Conservation (phyloP, 2,329 filamentous ascomycete species). For the Phaeophleospora eucalypticola region DNA sequence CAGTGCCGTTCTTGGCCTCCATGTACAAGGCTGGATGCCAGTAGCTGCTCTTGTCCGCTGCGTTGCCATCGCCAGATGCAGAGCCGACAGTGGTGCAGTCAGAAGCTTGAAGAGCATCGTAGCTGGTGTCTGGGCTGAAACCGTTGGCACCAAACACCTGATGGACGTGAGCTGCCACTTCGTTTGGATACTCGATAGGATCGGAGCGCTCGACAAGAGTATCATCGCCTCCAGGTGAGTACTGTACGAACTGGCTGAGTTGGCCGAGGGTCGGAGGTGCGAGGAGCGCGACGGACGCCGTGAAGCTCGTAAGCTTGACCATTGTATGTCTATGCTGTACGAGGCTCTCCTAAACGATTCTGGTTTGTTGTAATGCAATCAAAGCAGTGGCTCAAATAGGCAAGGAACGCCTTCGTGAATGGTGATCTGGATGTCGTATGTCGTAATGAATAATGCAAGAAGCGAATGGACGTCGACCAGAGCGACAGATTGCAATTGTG, state of each 20-base stretch:
- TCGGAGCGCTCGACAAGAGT: slow-evolving; percentile 57
- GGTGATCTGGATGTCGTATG: neutral
- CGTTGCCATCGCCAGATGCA: slow-evolving; percentile 30
- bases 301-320: neutral
- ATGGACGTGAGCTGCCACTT: slow-evolving; percentile 61
- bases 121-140: slow-evolving; percentile 60
- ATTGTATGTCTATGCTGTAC: neutral
- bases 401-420: neutral
- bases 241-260: slow-evolving; percentile 26
- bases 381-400: neutral
- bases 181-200: slow-evolving; percentile 63
- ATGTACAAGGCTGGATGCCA: slow-evolving; percentile 72
- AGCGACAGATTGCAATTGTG: neutral
- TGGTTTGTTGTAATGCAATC: neutral
- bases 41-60: slow-evolving; percentile 68
- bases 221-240: slow-evolving; percentile 25
- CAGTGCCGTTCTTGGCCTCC: slow-evolving; percentile 57
- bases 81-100: slow-evolving; percentile 42
- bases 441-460: neutral
- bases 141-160: slow-evolving; percentile 65
- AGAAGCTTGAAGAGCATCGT: slow-evolving; percentile 56
- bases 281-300: neutral
- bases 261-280: neutral
- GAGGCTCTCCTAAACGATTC: neutral
- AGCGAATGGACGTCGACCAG: neutral